Evolutionary conservation across 169 alveolate species (phyloP).

Genomic region (Plasmodium adleri): DNA sequence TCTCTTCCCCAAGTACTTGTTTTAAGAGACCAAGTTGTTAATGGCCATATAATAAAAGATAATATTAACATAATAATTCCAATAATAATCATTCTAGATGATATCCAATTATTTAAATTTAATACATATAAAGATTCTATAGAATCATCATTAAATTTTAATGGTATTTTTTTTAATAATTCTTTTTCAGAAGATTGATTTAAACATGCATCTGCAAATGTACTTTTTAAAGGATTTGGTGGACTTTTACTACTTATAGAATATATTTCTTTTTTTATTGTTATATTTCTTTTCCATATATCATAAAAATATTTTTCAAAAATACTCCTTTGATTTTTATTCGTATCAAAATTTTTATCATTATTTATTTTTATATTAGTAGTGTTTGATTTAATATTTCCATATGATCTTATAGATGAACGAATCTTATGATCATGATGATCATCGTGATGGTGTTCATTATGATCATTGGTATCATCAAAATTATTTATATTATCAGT

Average conservation of each 20-base stretch:
- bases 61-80: constrained; percentile 74
- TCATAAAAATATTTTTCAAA: constrained; percentile 27
- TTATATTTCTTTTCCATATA: constrained; percentile 63
- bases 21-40: constrained; percentile 67
- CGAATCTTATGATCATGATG: background rate
- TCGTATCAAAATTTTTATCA: constrained; percentile 11
- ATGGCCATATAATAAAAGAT: constrained; percentile 75
- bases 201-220: constrained; percentile 21
- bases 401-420: constrained; percentile 37
- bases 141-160: constrained; percentile 77
- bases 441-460: no score
- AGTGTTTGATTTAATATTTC: constrained; percentile 32
- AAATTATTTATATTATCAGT: background rate
- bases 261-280: constrained; percentile 43
- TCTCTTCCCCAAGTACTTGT: constrained; percentile 53
- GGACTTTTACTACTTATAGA: constrained; percentile 21
- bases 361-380: constrained; percentile 35
- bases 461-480: no score
- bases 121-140: constrained; percentile 82
- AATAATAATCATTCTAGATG: constrained; percentile 49
- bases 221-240: constrained; percentile 35
- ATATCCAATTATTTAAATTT: constrained; percentile 78
- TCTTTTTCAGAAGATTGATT: constrained; percentile 49
- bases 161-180: constrained; percentile 75
- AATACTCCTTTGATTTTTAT: constrained; percentile 5